Conservation (phyloP, 2,329 filamentous ascomycete species). For the Sordariomycetes sp. region DNA sequence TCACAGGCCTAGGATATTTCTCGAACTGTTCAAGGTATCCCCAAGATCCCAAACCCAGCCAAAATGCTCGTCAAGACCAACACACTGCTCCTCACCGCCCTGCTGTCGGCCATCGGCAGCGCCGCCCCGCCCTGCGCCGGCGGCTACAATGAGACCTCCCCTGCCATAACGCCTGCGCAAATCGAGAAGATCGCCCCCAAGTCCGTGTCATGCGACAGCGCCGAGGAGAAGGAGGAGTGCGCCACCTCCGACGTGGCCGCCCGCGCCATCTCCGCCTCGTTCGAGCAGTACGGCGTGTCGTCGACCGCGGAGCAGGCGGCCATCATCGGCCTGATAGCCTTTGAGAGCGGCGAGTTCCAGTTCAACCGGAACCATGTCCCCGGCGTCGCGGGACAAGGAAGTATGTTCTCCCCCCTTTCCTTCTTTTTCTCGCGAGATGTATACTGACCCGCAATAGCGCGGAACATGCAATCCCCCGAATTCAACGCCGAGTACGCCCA, state of each 20-base stretch:
- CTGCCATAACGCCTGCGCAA: background rate
- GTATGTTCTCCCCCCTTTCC: slow-evolving; percentile 15
- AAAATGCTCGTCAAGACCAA: background rate
- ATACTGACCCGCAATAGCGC: slow-evolving; percentile 6
- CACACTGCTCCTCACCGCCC: background rate
- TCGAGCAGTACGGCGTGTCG: slow-evolving; percentile 45
- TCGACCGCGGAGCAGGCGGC: slow-evolving; percentile 53
- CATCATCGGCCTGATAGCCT: slow-evolving; percentile 58
- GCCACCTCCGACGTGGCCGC: slow-evolving; percentile 53
- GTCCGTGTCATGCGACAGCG: slow-evolving; percentile 36
- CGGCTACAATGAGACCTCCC: background rate
- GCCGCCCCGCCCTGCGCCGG: too few species aligned
- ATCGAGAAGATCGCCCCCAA: slow-evolving; percentile 46
- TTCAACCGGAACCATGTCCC: slow-evolving; percentile 56
- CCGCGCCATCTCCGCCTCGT: slow-evolving; percentile 41
- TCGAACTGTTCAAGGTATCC: too few species aligned
- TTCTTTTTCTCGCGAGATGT: background rate
- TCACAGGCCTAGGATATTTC: too few species aligned
- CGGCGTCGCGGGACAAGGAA: slow-evolving; percentile 59
- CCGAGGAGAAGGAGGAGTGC: slow-evolving; percentile 45
- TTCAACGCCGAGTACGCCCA: slow-evolving; percentile 38
- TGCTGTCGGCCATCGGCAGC: background rate
- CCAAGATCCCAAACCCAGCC: too few species aligned
- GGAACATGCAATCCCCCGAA: slow-evolving; percentile 37
- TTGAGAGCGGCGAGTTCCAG: slow-evolving; percentile 59